These are phyloP conservation scores for Phlyctochytrium planicorne DNA, from an alignment of 192 early-diverging fungal genomes.

Conservation along the genomic window DNA sequence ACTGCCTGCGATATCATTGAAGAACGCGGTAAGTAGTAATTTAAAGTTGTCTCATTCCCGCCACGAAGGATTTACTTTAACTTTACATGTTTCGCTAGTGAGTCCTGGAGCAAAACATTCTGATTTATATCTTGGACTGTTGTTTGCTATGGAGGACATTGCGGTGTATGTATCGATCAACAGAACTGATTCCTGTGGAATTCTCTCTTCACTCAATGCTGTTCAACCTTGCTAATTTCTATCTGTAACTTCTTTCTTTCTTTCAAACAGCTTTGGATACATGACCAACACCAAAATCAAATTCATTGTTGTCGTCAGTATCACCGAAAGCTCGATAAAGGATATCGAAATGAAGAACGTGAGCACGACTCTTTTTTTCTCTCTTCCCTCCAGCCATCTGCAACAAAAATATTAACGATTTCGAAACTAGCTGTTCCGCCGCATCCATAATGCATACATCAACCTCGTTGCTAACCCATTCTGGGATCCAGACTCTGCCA, in stretches of 20 bases:
- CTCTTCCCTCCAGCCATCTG: not conserved
- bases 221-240: not conserved
- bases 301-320: constrained; percentile 45
- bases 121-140: constrained; percentile 83
- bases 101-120: constrained; percentile 59
- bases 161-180: constrained; percentile 62
- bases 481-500: constrained; percentile 55
- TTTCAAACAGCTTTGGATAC: constrained; percentile 68
- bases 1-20: constrained; percentile 90
- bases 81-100: constrained; percentile 32
- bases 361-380: constrained; percentile 10
- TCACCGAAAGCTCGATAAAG: constrained; percentile 68
- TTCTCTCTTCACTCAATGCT: not conserved
- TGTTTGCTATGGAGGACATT: constrained; percentile 87
- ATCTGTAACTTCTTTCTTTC: not conserved
- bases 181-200: not conserved
- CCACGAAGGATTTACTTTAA: not conserved
- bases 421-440: constrained; percentile 64
- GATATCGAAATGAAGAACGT: constrained; percentile 81
- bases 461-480: constrained; percentile 84
- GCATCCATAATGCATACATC: constrained; percentile 82
- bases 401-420: not conserved
- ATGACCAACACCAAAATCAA: constrained; percentile 85
- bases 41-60: not conserved
- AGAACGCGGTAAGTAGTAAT: constrained; percentile 59